A percentile compares a stretch with the other conserved stretches of the same genome.
phyloP scores from a whole-genome alignment of 441 rosid species.

The Euphorbia celastroides region DNA sequence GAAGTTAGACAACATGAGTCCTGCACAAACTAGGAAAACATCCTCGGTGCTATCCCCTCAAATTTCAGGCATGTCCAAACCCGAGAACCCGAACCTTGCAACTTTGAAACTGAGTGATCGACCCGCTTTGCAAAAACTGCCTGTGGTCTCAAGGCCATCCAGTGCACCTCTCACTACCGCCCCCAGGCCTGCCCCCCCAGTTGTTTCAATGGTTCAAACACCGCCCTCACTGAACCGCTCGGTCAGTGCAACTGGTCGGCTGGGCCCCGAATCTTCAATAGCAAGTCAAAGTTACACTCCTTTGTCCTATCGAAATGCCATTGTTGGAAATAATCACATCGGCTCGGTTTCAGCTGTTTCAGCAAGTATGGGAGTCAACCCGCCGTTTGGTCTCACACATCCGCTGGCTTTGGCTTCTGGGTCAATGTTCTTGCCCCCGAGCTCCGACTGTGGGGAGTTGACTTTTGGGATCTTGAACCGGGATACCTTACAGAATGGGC shows the following conservation, averaged over 20 bases:
- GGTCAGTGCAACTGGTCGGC: slow-evolving; percentile 76
- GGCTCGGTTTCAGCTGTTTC: slow-evolving; percentile 52
- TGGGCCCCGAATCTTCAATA: slow-evolving; percentile 58
- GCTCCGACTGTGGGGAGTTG: slow-evolving; percentile 41
- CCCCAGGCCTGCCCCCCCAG: slow-evolving; percentile 45
- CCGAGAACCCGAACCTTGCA: slow-evolving; percentile 44
- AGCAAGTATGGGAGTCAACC: slow-evolving; percentile 38
- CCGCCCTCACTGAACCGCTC: slow-evolving; percentile 65
- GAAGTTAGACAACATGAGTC: slow-evolving; percentile 43
- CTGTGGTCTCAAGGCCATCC: slow-evolving; percentile 73
- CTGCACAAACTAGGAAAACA: slow-evolving; percentile 33
- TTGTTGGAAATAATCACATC: slow-evolving; percentile 59
- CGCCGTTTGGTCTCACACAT: slow-evolving; percentile 38
- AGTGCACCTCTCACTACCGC: slow-evolving; percentile 81
- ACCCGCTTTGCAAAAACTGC: slow-evolving; percentile 32
- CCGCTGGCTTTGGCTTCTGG: slow-evolving; percentile 40
- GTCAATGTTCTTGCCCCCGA: slow-evolving; percentile 36
- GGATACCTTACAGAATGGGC: slow-evolving; percentile 48
- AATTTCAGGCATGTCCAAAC: slow-evolving; percentile 26
- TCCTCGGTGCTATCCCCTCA: slow-evolving; percentile 34
- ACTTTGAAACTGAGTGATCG: slow-evolving; percentile 42
- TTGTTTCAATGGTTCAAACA: slow-evolving; percentile 57
- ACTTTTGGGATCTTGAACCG: slow-evolving; percentile 39
- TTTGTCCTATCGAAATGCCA: slow-evolving; percentile 76
- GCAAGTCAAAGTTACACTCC: slow-evolving; percentile 53